Evolutionary conservation across 495 filamentous ascomycete genomes (phyloP), one percentile per base, ranked within the genome.

Genomic region (Penicillium angulare): DNA sequence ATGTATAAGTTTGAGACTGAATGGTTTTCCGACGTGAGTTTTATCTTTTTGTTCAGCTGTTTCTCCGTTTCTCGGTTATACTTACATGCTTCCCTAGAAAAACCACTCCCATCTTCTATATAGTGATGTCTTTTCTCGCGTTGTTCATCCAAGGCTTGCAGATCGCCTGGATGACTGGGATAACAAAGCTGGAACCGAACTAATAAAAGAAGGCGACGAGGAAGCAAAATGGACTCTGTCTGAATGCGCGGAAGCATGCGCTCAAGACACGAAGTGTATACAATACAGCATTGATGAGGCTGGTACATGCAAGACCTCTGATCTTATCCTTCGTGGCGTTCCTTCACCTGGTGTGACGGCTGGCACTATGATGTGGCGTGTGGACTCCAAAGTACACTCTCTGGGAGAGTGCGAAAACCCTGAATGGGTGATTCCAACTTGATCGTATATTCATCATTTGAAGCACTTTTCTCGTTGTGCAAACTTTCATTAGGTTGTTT

Each of bases 1-100:
- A 60, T 79, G 38, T 67, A 59, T 39, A 45, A 59, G 7, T 72
- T 79, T 47, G 77, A 77, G 36, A 59, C 63, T 33, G 47, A 51
- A 24, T 79, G 76, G 75, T 66, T 70, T 48, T 52, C 61, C 17
- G 58, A 43, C 18, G 53, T 53, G 7, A 47, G 45, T 52, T 27
- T 9, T 1, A 1, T 15, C 21, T n/a, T 31, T 38, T 27, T 22
- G 8, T 20, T 39, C 3, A 17, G n/a, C 3, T 8, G 12, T 17
- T 5, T 21, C 2, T 13, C 13, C 6, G 0, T 7, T 27, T 20
- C n/a, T 36, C 27, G n/a, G n/a, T n/a, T n/a, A 31, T 34, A 4
- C 29, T 43, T 26, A 36, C 43, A 18, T 32, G n/a, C n/a, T n/a
- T 31, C 8, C 12, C 3, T 32, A 62, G 64, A 39, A 49, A 33